These are phyloP conservation scores for Populus trichocarpa DNA, from an alignment of 441 rosid species.

Conservation along the genomic window DNA sequence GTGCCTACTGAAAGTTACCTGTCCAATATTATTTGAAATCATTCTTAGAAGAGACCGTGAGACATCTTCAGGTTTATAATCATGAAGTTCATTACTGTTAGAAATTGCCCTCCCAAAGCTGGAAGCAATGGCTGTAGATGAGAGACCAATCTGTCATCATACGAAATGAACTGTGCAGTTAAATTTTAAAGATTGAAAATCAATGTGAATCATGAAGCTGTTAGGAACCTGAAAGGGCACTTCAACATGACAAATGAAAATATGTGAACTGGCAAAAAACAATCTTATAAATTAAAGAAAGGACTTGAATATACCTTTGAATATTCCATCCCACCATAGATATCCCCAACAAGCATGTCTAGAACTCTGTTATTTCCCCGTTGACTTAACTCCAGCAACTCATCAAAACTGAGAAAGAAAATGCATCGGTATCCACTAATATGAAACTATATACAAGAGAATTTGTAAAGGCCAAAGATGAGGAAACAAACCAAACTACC, in stretches of 20 bases:
- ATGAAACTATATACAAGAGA: background rate
- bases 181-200: background rate
- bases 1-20: constrained; percentile 38
- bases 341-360: constrained; percentile 99
- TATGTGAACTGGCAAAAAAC: background rate
- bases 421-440: background rate
- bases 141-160: constrained; percentile 77
- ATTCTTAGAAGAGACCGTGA: constrained; percentile 94
- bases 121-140: constrained; percentile 97
- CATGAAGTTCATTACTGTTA: constrained; percentile 86
- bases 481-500: constrained; percentile 32
- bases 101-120: constrained; percentile 97
- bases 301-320: constrained; percentile 56
- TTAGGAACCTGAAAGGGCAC: background rate
- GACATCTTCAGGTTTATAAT: constrained; percentile 95
- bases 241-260: constrained; percentile 5
- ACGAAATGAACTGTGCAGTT: background rate
- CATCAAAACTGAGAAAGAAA: constrained; percentile 72
- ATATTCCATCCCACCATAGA: constrained; percentile 97
- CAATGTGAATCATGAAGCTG: background rate
- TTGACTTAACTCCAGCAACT: constrained; percentile 96
- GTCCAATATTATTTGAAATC: constrained; percentile 98
- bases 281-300: background rate
- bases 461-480: background rate
- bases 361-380: constrained; percentile 92